Evolutionary conservation across 1,284 basidiomycete species (phyloP), one percentile per base, ranked within the genome.

Genomic region (Pascua sp.): DNA sequence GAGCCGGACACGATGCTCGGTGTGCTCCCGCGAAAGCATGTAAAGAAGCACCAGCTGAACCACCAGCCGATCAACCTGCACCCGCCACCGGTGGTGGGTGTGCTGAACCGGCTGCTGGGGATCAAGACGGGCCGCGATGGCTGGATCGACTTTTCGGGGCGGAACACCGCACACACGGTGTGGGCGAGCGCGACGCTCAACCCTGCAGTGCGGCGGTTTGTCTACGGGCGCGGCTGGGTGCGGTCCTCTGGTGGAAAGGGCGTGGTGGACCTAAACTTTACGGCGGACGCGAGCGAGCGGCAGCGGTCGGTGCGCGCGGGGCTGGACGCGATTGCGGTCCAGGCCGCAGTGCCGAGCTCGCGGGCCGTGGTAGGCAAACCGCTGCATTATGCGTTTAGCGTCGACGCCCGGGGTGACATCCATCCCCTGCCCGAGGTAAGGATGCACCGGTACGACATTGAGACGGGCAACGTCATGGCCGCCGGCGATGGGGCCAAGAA

Each of bases 1-100:
- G 71, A 72, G 55, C 65, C 69, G 2, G 71, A 72, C 32, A 57
- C 63, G 1, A 59, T 69, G 57, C 42, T 70, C 17, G 65, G 65
- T 11, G 47, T 65, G 0, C 45, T 71, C 7, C 71, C 71, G 1
- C 43, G 56, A 10, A 54, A 63, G 16, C 43, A 60, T 42, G 18
- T 51, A 3, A 36, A 53, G 3, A 16, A 45, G 7, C 4, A 49
- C 13, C 53, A 55, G 9, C 47, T 67, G 1, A n/a, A 17, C 5
- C 37, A 47, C 11, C 67, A 66, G 54, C 64, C 62, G 12, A 32
- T 69, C 17, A 60, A 63, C 52, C 18, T 42, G 47, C 67, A 69
- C 42, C 67, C 69, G 2, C 69, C 71, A 38, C 59, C 62, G 0
- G 46, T 69, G 16, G 53, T 63, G 5, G 4, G 42, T 3, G 56